These are phyloP conservation scores for Chalciporus chontae DNA, from an alignment of 768 basidiomycete species.

Conservation along the genomic window DNA sequence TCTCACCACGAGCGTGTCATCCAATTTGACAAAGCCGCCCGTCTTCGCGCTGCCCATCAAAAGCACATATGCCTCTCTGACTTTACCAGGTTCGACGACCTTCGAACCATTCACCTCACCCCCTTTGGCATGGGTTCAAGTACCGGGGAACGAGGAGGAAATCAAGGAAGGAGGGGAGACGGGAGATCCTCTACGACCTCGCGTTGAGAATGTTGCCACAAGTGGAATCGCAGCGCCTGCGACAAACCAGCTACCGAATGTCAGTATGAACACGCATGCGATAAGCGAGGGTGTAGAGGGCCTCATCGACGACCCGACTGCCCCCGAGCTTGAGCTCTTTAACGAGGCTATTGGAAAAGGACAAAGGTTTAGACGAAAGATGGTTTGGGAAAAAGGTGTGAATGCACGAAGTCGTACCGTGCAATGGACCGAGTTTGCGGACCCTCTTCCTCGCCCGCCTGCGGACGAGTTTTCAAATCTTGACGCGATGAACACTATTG, in stretches of 20 bases:
- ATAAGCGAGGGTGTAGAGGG: background rate
- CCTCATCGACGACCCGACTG: background rate
- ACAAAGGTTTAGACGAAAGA: background rate
- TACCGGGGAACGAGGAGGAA: background rate
- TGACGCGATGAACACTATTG: constrained; percentile 19
- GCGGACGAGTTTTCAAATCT: constrained; percentile 9
- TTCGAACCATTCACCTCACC: background rate
- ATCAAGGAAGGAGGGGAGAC: background rate
- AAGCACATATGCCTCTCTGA: constrained; percentile 1
- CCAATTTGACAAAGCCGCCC: constrained; percentile 29
- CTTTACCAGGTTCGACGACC: background rate
- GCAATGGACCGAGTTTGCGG: background rate
- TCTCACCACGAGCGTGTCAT: constrained; percentile 23
- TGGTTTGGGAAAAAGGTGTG: background rate
- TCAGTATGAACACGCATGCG: constrained; percentile 1
- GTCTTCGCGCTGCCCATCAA: constrained; percentile 18
- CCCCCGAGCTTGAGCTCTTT: background rate
- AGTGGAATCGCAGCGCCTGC: constrained; percentile 2
- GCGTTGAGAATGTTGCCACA: constrained; percentile 1
- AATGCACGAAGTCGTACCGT: background rate
- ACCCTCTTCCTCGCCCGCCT: constrained; percentile 1
- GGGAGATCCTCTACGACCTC: background rate
- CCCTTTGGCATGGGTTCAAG: constrained; percentile 2
- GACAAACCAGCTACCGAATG: background rate
- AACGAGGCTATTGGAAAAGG: background rate